Evolutionary conservation across 2,329 filamentous ascomycete genomes (phyloP).

Genomic region (Alternaria gaisen): DNA sequence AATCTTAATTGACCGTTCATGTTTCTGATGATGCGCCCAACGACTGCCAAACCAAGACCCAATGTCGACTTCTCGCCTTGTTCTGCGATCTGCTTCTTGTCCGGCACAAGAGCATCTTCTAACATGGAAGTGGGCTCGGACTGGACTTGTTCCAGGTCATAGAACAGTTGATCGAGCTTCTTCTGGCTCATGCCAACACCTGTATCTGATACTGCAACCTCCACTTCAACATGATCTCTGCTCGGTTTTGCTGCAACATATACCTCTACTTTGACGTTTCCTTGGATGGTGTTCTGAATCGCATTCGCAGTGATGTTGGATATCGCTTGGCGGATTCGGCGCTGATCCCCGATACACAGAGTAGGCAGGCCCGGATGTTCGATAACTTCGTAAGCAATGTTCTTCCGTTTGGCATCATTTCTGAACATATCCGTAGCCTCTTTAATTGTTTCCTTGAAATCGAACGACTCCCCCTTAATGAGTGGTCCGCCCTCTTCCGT

Average conservation of each 20-base stretch:
- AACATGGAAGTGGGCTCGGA: slow-evolving; percentile 39
- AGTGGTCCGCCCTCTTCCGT: slow-evolving; percentile 82
- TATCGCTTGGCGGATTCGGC: slow-evolving; percentile 81
- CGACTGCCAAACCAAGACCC: slow-evolving; percentile 85
- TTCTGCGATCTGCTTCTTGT: slow-evolving; percentile 42
- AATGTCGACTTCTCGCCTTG: slow-evolving; percentile 62
- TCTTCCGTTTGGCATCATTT: slow-evolving; percentile 78
- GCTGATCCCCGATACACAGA: slow-evolving; percentile 79
- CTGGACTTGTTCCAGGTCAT: slow-evolving; percentile 71
- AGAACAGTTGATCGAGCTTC: slow-evolving; percentile 68
- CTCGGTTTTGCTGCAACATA: slow-evolving; percentile 60
- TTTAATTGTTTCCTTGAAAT: slow-evolving; percentile 73
- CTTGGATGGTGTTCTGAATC: slow-evolving; percentile 76
- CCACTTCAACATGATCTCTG: slow-evolving; percentile 68
- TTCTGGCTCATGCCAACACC: slow-evolving; percentile 70
- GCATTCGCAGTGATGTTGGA: slow-evolving; percentile 87
- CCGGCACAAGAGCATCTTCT: slow-evolving; percentile 43
- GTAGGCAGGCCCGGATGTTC: slow-evolving; percentile 74
- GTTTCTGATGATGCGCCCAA: slow-evolving; percentile 85
- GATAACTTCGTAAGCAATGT: slow-evolving; percentile 73
- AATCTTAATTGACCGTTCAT: slow-evolving; percentile 89
- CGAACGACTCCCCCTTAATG: slow-evolving; percentile 82
- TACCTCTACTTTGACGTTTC: slow-evolving; percentile 74
- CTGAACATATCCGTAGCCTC: slow-evolving; percentile 80
- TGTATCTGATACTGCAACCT: slow-evolving; percentile 79